phyloP scores from a whole-genome alignment of 2,329 filamentous ascomycete species.

The Microdochium paspali region DNA sequence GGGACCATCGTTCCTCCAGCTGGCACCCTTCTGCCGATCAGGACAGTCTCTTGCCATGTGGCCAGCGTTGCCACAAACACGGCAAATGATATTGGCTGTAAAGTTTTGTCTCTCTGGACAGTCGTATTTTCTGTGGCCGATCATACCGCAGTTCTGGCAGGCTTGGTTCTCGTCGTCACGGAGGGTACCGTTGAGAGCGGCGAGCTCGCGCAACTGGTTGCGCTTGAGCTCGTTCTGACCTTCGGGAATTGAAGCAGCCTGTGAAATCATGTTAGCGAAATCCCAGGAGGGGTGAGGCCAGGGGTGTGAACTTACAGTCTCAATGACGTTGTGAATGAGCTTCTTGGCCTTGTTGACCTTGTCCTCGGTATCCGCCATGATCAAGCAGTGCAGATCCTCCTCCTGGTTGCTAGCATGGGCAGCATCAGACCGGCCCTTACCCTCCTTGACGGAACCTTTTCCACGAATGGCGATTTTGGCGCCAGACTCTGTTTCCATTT shows the following conservation, averaged over 20 bases:
- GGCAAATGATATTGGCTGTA: conserved; percentile 98
- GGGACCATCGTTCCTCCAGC: conserved; percentile 73
- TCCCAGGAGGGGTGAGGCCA: neutral
- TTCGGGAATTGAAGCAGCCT: conserved; percentile 98
- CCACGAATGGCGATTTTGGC: conserved; percentile 99
- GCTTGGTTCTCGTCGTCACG: conserved; percentile 99
- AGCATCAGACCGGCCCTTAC: conserved; percentile 96
- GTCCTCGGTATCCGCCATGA: conserved; percentile 99
- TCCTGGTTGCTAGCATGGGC: conserved; percentile 99
- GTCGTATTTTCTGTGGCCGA: conserved; percentile 97
- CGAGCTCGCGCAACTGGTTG: conserved; percentile 95
- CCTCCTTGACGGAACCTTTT: conserved; percentile 99
- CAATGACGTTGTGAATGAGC: conserved; percentile 95
- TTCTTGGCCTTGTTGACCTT: conserved; percentile 99
- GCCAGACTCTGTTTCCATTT: conserved; percentile 95
- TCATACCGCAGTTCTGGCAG: conserved; percentile 98
- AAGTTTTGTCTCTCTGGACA: conserved; percentile 96
- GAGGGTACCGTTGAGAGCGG: conserved; percentile 95
- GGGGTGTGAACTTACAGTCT: conserved; percentile 65
- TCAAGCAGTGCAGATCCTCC: conserved; percentile 96
- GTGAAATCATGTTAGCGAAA: conserved; percentile 12
- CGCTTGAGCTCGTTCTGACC: conserved; percentile 98
- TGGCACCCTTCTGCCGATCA: conserved; percentile 80
- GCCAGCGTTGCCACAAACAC: conserved; percentile 93
- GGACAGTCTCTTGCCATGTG: conserved; percentile 98